These are phyloP conservation scores for Euphorbia schlechtendalii DNA, from an alignment of 441 rosid genomes.

Conservation along the genomic window DNA sequence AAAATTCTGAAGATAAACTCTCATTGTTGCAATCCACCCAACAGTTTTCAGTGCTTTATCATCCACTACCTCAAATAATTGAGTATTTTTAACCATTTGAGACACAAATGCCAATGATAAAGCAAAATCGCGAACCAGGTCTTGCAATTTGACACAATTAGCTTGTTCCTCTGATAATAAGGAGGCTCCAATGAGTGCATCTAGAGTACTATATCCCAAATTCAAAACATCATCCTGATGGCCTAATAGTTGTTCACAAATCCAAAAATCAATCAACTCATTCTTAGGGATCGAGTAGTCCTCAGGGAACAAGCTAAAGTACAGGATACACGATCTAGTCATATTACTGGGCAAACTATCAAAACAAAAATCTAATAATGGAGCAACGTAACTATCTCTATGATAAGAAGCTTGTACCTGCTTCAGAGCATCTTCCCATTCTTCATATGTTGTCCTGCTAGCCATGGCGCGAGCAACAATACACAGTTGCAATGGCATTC, in stretches of 20 bases:
- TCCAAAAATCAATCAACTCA: slow-evolving; percentile 20
- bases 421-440: slow-evolving; percentile 18
- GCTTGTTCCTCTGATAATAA: slow-evolving; percentile 12
- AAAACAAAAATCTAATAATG: slow-evolving; percentile 11
- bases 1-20: neutral
- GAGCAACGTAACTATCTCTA: neutral
- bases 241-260: slow-evolving; percentile 15
- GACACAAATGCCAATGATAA: slow-evolving; percentile 9
- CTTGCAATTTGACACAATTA: slow-evolving; percentile 16
- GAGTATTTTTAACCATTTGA: neutral
- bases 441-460: neutral
- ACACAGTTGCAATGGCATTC: neutral
- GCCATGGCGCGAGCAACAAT: slow-evolving; percentile 2
- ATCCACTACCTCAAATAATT: slow-evolving; percentile 5
- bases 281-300: neutral
- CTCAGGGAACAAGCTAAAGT: slow-evolving; percentile 11
- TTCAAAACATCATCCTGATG: neutral
- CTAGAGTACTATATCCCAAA: slow-evolving; percentile 8
- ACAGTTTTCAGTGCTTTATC: neutral
- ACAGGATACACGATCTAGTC: slow-evolving; percentile 12
- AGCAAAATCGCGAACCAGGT: slow-evolving; percentile 20
- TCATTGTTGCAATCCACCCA: slow-evolving; percentile 3
- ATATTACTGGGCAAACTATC: slow-evolving; percentile 7
- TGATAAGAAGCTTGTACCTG: neutral
- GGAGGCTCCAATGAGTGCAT: slow-evolving; percentile 4